Conservation (phyloP, 371 early-diverging fungal species). For the Vairimorpha apis region DNA sequence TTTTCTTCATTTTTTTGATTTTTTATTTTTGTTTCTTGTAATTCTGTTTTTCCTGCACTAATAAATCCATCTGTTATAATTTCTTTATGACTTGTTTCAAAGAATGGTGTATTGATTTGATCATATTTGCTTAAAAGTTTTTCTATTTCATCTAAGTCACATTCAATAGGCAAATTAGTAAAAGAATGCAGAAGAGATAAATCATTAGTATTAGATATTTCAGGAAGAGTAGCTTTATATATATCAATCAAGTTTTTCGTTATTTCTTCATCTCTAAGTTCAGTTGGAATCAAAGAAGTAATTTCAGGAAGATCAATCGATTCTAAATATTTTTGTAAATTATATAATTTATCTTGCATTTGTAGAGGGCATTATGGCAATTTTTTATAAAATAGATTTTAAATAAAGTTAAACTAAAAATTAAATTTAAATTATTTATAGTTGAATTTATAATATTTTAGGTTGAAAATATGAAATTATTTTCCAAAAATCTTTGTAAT, state of each 20-base stretch:
- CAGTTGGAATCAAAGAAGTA: conserved; percentile 31
- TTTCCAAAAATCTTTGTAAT: no score
- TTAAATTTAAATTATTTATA: no score
- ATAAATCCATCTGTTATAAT: conserved; percentile 21
- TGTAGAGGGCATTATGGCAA: neutral
- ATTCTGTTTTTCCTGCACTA: conserved; percentile 17
- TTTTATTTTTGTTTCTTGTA: conserved; percentile 1
- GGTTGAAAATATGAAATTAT: no score
- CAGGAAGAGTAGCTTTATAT: conserved; percentile 9
- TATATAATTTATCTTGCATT: conserved; percentile 42
- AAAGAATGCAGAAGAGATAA: conserved; percentile 40
- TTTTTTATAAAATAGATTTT: no score
- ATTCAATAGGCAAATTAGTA: conserved; percentile 20
- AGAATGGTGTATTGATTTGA: conserved; percentile 22
- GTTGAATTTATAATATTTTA: no score
- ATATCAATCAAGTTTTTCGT: neutral
- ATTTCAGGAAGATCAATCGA: conserved; percentile 31
- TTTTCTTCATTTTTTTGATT: neutral
- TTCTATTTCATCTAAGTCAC: conserved; percentile 36
- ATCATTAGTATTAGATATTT: conserved; percentile 36
- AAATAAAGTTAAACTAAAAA: no score
- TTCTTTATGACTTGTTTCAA: conserved; percentile 1
- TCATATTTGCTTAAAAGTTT: conserved; percentile 19
- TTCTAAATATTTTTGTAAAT: conserved; percentile 33
- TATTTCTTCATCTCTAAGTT: conserved; percentile 14